Evolutionary conservation across 208 protist species (phyloP).

Genomic region (Leishmania mexicana): DNA sequence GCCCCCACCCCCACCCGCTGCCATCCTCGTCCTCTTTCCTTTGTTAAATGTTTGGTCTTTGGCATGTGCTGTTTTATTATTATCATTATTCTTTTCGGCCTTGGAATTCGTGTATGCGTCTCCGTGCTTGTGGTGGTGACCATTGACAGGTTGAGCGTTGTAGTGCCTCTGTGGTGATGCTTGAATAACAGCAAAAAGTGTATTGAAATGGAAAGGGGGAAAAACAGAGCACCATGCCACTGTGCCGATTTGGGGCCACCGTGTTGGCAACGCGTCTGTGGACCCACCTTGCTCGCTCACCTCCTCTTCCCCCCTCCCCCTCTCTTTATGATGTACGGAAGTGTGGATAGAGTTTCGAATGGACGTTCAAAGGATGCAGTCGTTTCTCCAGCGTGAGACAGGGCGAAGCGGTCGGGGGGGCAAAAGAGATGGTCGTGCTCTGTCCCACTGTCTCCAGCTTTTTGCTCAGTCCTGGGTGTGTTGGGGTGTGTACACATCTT

Average conservation of each 20-base stretch:
- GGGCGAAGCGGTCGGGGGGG: not conserved
- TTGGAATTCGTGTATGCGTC: not conserved
- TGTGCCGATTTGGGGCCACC: not conserved
- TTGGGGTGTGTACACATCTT: not conserved
- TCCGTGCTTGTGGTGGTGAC: not conserved
- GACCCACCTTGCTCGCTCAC: not conserved
- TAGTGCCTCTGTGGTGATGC: not conserved
- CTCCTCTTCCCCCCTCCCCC: too few relatives aligned
- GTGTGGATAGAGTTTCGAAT: not conserved
- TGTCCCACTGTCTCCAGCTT: not conserved
- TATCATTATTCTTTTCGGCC: not conserved
- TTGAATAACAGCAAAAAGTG: not conserved
- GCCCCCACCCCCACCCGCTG: too few relatives aligned
- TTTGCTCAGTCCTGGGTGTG: not conserved
- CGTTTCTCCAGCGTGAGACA: not conserved
- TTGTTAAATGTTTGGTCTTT: too few relatives aligned
- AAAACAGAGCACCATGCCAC: not conserved
- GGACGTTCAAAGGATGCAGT: not conserved
- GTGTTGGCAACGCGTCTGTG: too few relatives aligned
- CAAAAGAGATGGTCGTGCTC: not conserved
- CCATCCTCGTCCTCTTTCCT: too few relatives aligned
- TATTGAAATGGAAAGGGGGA: not conserved
- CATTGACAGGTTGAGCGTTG: too few relatives aligned
- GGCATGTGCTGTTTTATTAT: not conserved
- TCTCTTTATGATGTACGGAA: not conserved